phyloP scores from a whole-genome alignment of 495 filamentous ascomycete genomes.

The Chaetomium tenue region DNA sequence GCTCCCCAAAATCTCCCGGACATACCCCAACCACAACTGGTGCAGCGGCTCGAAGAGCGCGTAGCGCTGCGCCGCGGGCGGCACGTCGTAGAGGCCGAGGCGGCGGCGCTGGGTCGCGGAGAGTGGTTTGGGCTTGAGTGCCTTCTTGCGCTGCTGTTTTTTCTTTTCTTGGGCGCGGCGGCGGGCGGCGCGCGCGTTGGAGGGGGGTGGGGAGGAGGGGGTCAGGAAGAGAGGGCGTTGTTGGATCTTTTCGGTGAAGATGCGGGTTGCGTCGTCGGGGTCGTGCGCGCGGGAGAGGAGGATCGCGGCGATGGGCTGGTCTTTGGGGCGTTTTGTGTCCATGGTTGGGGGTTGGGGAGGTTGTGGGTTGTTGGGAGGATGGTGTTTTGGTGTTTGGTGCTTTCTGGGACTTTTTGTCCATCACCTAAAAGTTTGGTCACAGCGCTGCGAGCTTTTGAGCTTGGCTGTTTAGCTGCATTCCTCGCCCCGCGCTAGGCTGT shows the following conservation, averaged over 20 bases:
- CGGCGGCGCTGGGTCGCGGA: slow-evolving; percentile 76
- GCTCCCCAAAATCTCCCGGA: slow-evolving; percentile 66
- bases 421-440: too few species aligned
- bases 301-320: slow-evolving; percentile 54
- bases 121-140: slow-evolving; percentile 68
- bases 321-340: slow-evolving; percentile 26
- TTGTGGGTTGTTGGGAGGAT: neutral
- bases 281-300: slow-evolving; percentile 76
- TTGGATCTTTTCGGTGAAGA: slow-evolving; percentile 79
- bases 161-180: slow-evolving; percentile 55
- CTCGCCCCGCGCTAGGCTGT: neutral
- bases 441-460: neutral
- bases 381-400: too few species aligned
- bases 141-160: slow-evolving; percentile 55
- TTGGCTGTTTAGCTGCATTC: neutral
- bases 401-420: too few species aligned
- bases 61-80: slow-evolving; percentile 65
- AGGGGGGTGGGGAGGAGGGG: slow-evolving; percentile 62
- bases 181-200: slow-evolving; percentile 65
- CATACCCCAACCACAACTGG: slow-evolving; percentile 77
- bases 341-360: slow-evolving; percentile 7
- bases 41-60: slow-evolving; percentile 73
- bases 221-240: slow-evolving; percentile 78
- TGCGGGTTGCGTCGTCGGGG: slow-evolving; percentile 60
- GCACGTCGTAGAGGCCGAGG: slow-evolving; percentile 70